Base-by-base conservation (phyloP, 176 grass and related monocot genomes). In the Rhipidocladum racemiflorum region DNA sequence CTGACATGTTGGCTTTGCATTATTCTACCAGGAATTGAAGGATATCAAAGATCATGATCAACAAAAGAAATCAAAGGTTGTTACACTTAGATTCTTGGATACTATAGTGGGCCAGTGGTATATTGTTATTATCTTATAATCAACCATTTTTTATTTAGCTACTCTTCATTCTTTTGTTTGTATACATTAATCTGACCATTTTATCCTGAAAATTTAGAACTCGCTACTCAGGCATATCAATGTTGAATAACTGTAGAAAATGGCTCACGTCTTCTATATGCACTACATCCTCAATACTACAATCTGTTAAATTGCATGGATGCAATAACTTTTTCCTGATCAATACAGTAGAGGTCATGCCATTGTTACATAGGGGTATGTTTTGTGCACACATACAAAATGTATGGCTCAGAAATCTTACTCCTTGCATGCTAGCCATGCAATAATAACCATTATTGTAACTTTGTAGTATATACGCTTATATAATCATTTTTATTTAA, bases 1-100 rank as follows among this genome's bases (percentile, higher is more conserved):
- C 61, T 84, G 80, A 91, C 61, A 44, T 85, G 44, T 72, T 87
- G 78, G 7, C 23, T 68, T 85, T 79, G 24, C 54, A 64, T 84
- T 80, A 79, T 60, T 74, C 82, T 91, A 21, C 60, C 72, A 99
- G 97, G 97, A 96, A 90, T 72, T 94, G 85, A 96, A 94, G 91
- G 93, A 96, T 65, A 57, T 90, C 70, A 99, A 96, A 91, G 97
- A 99, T 44, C 89, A 88, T 72, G 89, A 93, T 64, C 97, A 96
- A 66, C 91, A 94, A 85, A 90, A 88, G 77, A 96, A 93, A 85
- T 85, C 83, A 79, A 95, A 99, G 93, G 97, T 99, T 77, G 78
- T 65, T 39, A 71, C 39, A 74, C 28, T 62, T 66, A 24, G 8
- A 87, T 24, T 66, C 62, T 42, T 61, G 5, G 30, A 79, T 69